Evolutionary conservation across 2,329 filamentous ascomycete species (phyloP), one percentile per base, ranked within the genome.

Genomic region (Diplodia scrobiculata): DNA sequence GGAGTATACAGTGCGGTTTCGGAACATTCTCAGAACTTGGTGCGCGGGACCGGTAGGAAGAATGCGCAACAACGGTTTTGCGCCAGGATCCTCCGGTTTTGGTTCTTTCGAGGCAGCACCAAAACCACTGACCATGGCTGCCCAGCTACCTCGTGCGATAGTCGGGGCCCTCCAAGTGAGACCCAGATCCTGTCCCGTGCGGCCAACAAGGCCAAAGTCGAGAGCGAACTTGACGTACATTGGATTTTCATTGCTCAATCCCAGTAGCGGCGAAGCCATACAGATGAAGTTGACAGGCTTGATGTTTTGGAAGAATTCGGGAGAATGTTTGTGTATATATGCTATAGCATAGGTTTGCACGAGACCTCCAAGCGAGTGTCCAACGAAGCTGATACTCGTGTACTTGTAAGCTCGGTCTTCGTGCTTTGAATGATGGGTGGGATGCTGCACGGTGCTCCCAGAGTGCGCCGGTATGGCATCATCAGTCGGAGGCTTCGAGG

Each of bases 161-260:
- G 90, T 94, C 7, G 94, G 94, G 14, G 94, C 89, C 72, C 92
- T 87, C 95, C 95, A 99, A 0, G 93, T 97, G 68, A 99, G 81
- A 25, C 95, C 95, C 9, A 99, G 83, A 79, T 99, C 95, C 77
- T 98, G 92, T 7, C 95, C 95, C 2, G 95, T 97, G 64, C 94
- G 86, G n/a, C 95, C 95, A 14, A 99, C 94, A 1, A 99, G 84
- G 0, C 95, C 95, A 79, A 98, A 96, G 75, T 99, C 95, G 3
- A 99, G 82, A 0, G 95, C 95, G 76, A 99, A 98, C 73, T 93
- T 96, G 77, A 99, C 91, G 75, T 99, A 99, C 66, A 98, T 84
- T 0, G 95, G 95, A 72, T 99, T 99, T 75, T 99, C 95, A 75
- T 99, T 97, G 77, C 94, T 98, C 45, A 98, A 81, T 0, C 94